A percentile compares a stretch with the other conserved stretches of the same genome.
These are phyloP conservation scores for Escovopsis weberi DNA, from an alignment of 2,329 filamentous ascomycete species.

Conservation along the genomic window DNA sequence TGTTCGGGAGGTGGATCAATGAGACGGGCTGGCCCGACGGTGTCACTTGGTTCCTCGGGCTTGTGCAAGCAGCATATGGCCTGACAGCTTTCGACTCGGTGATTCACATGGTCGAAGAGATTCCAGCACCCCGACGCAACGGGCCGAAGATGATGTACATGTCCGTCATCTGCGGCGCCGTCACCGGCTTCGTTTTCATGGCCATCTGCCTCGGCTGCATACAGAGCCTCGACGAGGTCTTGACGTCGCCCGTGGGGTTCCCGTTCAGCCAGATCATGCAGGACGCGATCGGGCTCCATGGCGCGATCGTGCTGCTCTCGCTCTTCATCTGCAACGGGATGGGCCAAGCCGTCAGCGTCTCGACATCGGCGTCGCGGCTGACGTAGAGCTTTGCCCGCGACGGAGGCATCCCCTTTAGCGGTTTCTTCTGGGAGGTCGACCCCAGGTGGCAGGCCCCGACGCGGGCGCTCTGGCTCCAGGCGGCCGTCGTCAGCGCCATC, in stretches of 20 bases:
- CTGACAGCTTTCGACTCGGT: conserved; percentile 43
- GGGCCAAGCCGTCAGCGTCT: conserved; percentile 35
- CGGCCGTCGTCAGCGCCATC: conserved; percentile 25
- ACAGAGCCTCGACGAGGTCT: conserved; percentile 27
- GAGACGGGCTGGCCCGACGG: conserved; percentile 36
- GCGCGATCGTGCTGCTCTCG: conserved; percentile 29
- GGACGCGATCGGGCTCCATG: conserved; percentile 18
- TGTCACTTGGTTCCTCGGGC: conserved; percentile 42
- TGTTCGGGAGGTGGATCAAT: conserved; percentile 34
- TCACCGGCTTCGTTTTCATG: conserved; percentile 37
- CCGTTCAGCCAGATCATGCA: conserved; percentile 35
- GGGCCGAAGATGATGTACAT: conserved; percentile 38
- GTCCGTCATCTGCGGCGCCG: conserved; percentile 32
- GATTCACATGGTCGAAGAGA: conserved; percentile 44
- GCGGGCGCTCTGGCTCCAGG: conserved; percentile 37
- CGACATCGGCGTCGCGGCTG: conserved; percentile 36
- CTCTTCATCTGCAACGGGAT: conserved; percentile 42
- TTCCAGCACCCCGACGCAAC: conserved; percentile 35
- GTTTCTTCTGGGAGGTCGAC: conserved; percentile 29
- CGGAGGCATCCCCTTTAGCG: conserved; percentile 30
- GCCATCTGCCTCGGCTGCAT: conserved; percentile 36
- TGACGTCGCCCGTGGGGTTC: conserved; percentile 24
- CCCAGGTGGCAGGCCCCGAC: conserved; percentile 36
- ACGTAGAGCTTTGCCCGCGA: conserved; percentile 42
- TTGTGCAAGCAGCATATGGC: conserved; percentile 41